Evolutionary conservation across 2,329 filamentous ascomycete species (phyloP), one percentile per base, ranked within the genome.

Genomic region (Cladosporium sp.): DNA sequence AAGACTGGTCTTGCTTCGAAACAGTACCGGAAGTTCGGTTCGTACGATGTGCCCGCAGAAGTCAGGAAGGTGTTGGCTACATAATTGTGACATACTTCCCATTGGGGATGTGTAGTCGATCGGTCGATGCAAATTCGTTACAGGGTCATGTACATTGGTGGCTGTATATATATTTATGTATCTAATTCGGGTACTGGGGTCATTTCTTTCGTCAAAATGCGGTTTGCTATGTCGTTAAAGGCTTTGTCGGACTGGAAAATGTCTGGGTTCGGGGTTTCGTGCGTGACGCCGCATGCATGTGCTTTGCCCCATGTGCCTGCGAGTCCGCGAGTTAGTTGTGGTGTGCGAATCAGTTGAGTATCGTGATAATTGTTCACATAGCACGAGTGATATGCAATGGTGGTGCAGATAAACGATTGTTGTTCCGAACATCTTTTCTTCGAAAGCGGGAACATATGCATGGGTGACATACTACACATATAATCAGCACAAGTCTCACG

Each of bases 251-350:
- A 34, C 32, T 32, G 28, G 49, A 51, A 63, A 2, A 43, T 14
- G 1, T 56, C 48, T 10, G 49, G 2, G 10, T 46, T 51, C 6
- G 60, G 60, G 23, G 49, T 56, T 32, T 63, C 34, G 32, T 54
- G 46, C 23, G 36, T 63, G 25, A 63, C 34, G 5, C 60, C 60
- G 34, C 60, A 48, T 11, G 49, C 48, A 5, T 63, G 60, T 18
- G 60, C 60, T 28, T 63, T 63, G 10, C 60, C 60, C 60, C 60
- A 63, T 11, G 60, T 63, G 8, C 60, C 39, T 46, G n/a, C 39
- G 39, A 46, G n/a, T 5, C 3, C 8, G 18, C 13, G 30, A 43
- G 13, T 43, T 25, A 11, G 25, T 5, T 21, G n/a, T n/a, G 18
- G 6, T 36, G 34, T 36, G 34, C 34, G 8, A 5, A 1, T 36